Evolutionary conservation across 2,329 filamentous ascomycete genomes (phyloP), one percentile per base, ranked within the genome.

Genomic region (Akanthomyces lecanii): DNA sequence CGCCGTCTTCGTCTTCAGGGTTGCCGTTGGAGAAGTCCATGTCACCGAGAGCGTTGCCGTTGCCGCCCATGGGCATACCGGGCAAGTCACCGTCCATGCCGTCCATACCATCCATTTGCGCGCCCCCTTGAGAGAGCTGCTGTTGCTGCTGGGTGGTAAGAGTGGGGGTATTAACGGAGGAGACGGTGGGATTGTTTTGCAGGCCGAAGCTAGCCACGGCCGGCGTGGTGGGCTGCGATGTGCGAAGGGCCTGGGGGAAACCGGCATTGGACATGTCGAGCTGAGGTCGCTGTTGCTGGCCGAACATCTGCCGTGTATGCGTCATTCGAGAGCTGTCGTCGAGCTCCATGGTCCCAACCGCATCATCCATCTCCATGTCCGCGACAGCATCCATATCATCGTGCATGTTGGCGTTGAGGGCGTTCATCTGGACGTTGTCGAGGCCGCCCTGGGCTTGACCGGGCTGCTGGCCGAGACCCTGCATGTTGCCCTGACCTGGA

Each of bases 291-390:
- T 85, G 79, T 67, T 85, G 82, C 68, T 88, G 85, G 51, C 85
- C 85, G 67, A 90, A 90, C 66, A 89, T 79, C 69, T 89, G 87
- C 51, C 88, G 83, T 23, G 86, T 85, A 70, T 89, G 86, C 69
- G 90, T 89, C 70, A 90, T 86, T 66, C 85, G 81, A 57, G 88
- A 83, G 68, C 76, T 84, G 66, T 86, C 83, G 53, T 86, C 82
- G 70, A 87, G 78, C 63, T 89, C 86, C 83, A 88, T 84, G 58
- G 82, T 79, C 4, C 85, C 87, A 55, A 90, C 81, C 8, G 87
- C 84, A 69, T 97, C 92, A 71, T 98, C 94, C 89, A 98, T 90
- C 71, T 98, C 94, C 94, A 98, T 97, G 71, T 96, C 92, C 59
- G 92, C 92, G 36, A 96, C 85, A 21, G 91, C 87, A 71, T 96